phyloP scores from a whole-genome alignment of 192 early-diverging fungal species.

The Mortierella hygrophila region DNA sequence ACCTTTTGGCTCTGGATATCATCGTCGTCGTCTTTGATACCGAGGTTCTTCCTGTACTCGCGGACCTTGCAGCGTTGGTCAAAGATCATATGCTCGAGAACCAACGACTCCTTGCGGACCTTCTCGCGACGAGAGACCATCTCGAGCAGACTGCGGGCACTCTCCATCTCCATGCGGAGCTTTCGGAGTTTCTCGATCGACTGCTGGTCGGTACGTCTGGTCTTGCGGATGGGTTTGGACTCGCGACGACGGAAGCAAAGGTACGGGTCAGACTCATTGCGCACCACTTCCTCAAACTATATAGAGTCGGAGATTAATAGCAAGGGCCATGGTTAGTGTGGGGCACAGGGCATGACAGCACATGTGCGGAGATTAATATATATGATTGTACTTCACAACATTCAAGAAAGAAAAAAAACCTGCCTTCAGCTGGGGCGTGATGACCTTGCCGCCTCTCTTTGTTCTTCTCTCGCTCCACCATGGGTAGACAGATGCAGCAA shows the following conservation, averaged over 20 bases:
- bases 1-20: slow-evolving; percentile 47
- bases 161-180: slow-evolving; percentile 84
- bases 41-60: slow-evolving; percentile 74
- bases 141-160: slow-evolving; percentile 82
- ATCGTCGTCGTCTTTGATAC: slow-evolving; percentile 71
- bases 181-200: slow-evolving; percentile 88
- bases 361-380: not conserved
- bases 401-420: not conserved
- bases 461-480: slow-evolving; percentile 50
- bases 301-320: slow-evolving; percentile 26
- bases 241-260: slow-evolving; percentile 98
- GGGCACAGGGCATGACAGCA: not conserved
- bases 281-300: slow-evolving; percentile 75
- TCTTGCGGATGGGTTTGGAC: slow-evolving; percentile 88
- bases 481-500: slow-evolving; percentile 34
- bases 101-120: slow-evolving; percentile 77
- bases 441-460: slow-evolving; percentile 56
- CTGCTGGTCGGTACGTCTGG: slow-evolving; percentile 85
- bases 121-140: slow-evolving; percentile 85
- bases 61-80: slow-evolving; percentile 74
- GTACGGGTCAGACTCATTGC: slow-evolving; percentile 90
- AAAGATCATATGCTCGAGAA: slow-evolving; percentile 84
- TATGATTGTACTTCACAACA: not conserved
- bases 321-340: not conserved
- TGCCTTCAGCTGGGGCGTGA: slow-evolving; percentile 72